These are phyloP conservation scores for Scleromitrula shiraiana DNA, from an alignment of 2,329 filamentous ascomycete species.

Conservation along the genomic window DNA sequence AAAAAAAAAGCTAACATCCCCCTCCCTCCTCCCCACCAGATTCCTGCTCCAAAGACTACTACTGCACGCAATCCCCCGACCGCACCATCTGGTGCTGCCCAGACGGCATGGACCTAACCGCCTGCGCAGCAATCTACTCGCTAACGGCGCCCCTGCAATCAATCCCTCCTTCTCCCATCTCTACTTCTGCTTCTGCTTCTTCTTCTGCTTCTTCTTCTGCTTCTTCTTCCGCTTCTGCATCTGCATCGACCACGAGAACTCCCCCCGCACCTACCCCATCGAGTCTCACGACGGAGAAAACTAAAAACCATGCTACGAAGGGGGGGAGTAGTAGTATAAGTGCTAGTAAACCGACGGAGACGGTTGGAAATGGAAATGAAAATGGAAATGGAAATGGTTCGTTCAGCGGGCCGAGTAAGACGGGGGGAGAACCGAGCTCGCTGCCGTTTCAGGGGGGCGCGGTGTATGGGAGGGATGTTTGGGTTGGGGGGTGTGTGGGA, in stretches of 20 bases:
- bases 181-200: not conserved
- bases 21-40: not conserved
- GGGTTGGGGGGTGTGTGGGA: not conserved
- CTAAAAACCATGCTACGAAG: no score
- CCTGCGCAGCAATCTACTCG: slow-evolving; percentile 45
- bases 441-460: slow-evolving; percentile 1
- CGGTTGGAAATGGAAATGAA: not conserved
- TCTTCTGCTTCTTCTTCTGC: not conserved
- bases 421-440: not conserved
- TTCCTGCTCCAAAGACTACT: slow-evolving; percentile 35
- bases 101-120: slow-evolving; percentile 38
- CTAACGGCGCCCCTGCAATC: slow-evolving; percentile 39
- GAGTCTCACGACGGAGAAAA: not conserved
- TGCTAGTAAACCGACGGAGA: no score
- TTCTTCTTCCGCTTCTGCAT: not conserved
- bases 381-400: no score
- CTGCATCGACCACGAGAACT: not conserved
- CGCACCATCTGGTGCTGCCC: slow-evolving; percentile 54
- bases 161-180: not conserved
- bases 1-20: no score
- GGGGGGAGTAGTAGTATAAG: no score
- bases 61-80: slow-evolving; percentile 48
- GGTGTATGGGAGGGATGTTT: not conserved
- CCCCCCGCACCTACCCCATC: no score
- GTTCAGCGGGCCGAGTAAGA: not conserved